A percentile compares a stretch with the other conserved stretches of the same genome.
These are phyloP conservation scores for Canariomyces notabilis DNA, from an alignment of 2,329 filamentous ascomycete species.

Conservation along the genomic window DNA sequence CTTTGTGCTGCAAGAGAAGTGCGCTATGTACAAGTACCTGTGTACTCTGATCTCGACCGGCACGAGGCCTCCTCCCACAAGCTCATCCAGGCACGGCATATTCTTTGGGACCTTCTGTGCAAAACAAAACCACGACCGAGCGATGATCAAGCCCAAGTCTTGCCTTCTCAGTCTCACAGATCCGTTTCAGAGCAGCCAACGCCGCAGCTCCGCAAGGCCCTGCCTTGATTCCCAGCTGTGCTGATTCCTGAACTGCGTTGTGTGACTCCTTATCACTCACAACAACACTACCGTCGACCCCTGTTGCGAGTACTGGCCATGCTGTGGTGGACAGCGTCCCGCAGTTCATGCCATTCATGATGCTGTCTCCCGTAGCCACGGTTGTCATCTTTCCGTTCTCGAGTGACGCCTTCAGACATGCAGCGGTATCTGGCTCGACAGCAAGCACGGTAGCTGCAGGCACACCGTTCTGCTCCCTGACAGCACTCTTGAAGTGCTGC, in stretches of 20 bases:
- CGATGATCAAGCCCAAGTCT: conserved; percentile 7
- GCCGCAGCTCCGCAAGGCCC: conserved; percentile 23
- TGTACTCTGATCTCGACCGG: no score
- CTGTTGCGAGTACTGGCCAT: conserved; percentile 54
- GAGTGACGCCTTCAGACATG: conserved; percentile 53
- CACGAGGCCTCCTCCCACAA: not conserved
- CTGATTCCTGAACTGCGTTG: conserved; percentile 49
- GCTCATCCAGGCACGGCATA: conserved; percentile 4
- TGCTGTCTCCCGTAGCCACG: conserved; percentile 55
- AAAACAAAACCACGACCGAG: conserved; percentile 21
- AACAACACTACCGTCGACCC: conserved; percentile 56
- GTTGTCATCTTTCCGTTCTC: conserved; percentile 41
- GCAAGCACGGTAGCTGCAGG: conserved; percentile 45
- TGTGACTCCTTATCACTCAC: conserved; percentile 62
- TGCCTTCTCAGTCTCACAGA: conserved; percentile 2
- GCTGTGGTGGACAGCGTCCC: conserved; percentile 62
- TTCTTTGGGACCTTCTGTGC: conserved; percentile 19
- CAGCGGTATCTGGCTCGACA: conserved; percentile 65
- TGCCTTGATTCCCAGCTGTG: conserved; percentile 25
- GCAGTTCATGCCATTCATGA: conserved; percentile 72
- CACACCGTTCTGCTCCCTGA: not conserved
- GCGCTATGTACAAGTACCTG: no score
- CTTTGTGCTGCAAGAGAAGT: no score
- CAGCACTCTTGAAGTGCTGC: conserved; percentile 52
- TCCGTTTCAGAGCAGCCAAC: conserved; percentile 14